Evolutionary conservation across 148 eudicot species (phyloP), one percentile per base, ranked within the genome.

Genomic region (Linanthus parryae): DNA sequence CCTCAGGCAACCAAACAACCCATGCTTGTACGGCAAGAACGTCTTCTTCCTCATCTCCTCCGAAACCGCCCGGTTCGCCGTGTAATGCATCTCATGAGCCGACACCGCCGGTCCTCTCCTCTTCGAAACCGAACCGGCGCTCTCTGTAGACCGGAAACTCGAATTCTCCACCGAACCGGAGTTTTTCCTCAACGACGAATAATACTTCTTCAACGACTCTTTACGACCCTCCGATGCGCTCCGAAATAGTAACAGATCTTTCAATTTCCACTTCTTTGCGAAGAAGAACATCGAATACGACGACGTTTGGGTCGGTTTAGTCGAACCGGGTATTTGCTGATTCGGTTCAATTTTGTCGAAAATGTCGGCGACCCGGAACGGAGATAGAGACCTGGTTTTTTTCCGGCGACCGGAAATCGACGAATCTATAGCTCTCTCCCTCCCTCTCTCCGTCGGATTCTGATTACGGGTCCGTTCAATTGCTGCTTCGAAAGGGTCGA

Each of bases 191-290:
- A 44, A 63, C 57, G 57, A 3, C 43, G 54, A 2, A n/a, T 64
- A 35, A 52, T 61, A 73, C 58, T 73, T 67, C 48, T 61, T 76
- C 28, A 59, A 28, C 0, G 72, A 63, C 12, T 69, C 35, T 7
- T 73, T 72, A 21, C 82, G 63, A 0, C 94, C 84, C 57, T 89
- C 94, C 6, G 97, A 89, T 2, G 83, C 87, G 31, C 90, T 84
- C 36, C 97, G 52, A 49, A 82, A 88, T 37, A 84, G 66, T 20
- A 89, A 58, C 43, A 85, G 66, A 53, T 82, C 85, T 52, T 63
- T 85, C 26, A 89, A 31, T 33, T 62, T 72, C 97, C 95, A 85
- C 57, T 74, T 82, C 45, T 53, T 58, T n/a, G n/a, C n/a, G n/a
- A n/a, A n/a, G 22, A 65, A 63, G 52, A 71, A 16, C 1, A 34